These are phyloP conservation scores for Musa itinerans DNA, from an alignment of 176 grass and related monocot genomes.

Conservation along the genomic window DNA sequence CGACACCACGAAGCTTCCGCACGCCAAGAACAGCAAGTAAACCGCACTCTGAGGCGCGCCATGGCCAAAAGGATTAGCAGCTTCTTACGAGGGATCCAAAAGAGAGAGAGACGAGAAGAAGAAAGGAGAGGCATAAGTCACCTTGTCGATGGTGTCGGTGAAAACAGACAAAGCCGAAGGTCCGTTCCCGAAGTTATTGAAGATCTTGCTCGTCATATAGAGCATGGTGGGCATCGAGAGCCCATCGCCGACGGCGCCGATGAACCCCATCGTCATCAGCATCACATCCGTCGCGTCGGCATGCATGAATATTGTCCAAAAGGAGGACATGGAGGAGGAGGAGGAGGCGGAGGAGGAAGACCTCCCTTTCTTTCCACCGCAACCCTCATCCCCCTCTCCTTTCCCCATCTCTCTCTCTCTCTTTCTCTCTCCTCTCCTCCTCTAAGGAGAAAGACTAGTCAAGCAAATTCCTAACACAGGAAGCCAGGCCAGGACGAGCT, in stretches of 20 bases:
- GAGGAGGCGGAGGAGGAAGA: background rate
- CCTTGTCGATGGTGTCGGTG: constrained; percentile 49
- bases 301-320: constrained; percentile 76
- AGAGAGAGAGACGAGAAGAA: background rate
- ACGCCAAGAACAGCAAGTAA: constrained; percentile 63
- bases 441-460: too few species aligned
- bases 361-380: background rate
- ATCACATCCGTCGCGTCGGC: constrained; percentile 49
- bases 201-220: constrained; percentile 55
- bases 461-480: background rate
- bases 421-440: background rate
- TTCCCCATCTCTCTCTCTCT: background rate
- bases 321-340: background rate
- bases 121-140: constrained; percentile 6
- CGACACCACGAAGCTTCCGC: constrained; percentile 47
- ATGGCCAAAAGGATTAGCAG: background rate
- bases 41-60: constrained; percentile 40
- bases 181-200: constrained; percentile 66
- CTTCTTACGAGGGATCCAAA: background rate
- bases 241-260: constrained; percentile 79
- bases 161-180: constrained; percentile 28
- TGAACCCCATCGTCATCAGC: constrained; percentile 58
- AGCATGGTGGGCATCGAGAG: constrained; percentile 71
- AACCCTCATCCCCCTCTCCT: background rate
- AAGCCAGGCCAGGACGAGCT: background rate